A percentile compares a stretch with the other conserved stretches of the same genome.
These are phyloP conservation scores for Zalaria obscura DNA, from an alignment of 2,329 filamentous ascomycete species.

Conservation along the genomic window DNA sequence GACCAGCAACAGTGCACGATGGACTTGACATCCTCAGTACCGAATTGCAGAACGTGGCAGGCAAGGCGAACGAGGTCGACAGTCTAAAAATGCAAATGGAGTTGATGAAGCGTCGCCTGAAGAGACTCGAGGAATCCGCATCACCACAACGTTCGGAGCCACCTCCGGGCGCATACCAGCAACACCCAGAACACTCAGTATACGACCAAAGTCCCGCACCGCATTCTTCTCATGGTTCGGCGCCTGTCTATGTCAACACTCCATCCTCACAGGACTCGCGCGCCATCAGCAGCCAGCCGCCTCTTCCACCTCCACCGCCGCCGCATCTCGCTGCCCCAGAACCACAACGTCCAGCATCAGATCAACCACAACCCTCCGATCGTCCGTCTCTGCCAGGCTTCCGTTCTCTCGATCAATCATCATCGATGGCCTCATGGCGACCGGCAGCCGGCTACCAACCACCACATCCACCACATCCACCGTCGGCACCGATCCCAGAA, in stretches of 20 bases:
- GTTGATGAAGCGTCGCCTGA: conserved; percentile 33
- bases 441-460: conserved; percentile 3
- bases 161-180: conserved; percentile 10
- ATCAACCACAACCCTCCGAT: conserved; percentile 1
- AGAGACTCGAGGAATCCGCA: conserved; percentile 15
- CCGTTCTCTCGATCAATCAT: conserved; percentile 4
- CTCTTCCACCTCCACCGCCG: background rate
- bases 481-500: conserved; percentile 2
- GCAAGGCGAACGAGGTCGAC: conserved; percentile 32
- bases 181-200: conserved; percentile 6
- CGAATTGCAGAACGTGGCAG: conserved; percentile 24
- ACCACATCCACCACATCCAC: conserved; percentile 8
- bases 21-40: conserved; percentile 31
- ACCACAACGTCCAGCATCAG: background rate
- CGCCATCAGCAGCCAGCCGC: conserved; percentile 1
- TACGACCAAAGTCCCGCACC: conserved; percentile 4
- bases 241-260: background rate
- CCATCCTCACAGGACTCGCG: conserved; percentile 1
- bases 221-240: background rate
- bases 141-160: conserved; percentile 1
- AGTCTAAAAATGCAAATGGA: conserved; percentile 32
- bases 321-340: conserved; percentile 1
- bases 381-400: conserved; percentile 6
- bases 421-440: conserved; percentile 6
- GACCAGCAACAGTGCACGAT: conserved; percentile 8